Evolutionary conservation across 192 early-diverging fungal genomes (phyloP).

Genomic region (Backusella tuberculispora): DNA sequence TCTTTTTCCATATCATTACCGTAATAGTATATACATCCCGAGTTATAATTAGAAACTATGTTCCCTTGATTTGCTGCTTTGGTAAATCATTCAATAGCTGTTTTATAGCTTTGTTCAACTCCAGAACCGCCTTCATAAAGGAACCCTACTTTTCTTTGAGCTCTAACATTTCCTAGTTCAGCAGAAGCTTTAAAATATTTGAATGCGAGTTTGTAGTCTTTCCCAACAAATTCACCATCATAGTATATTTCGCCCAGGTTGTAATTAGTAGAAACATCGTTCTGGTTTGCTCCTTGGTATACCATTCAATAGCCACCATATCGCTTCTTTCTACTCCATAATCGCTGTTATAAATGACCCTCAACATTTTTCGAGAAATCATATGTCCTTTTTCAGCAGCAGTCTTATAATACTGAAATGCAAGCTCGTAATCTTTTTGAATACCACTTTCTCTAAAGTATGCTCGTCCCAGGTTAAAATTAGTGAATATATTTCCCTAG

Average conservation of each 20-base stretch:
- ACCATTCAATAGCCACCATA: not conserved
- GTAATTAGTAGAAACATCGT: no score
- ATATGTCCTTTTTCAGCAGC: slow-evolving; percentile 19
- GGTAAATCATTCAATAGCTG: no score
- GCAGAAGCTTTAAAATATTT: not conserved
- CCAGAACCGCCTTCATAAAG: no score
- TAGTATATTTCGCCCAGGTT: not conserved
- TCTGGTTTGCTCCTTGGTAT: not conserved
- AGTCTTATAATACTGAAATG: slow-evolving; percentile 17
- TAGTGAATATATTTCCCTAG: no score
- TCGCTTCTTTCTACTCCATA: not conserved
- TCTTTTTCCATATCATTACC: no score
- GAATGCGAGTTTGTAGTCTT: not conserved
- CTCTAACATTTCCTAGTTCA: no score
- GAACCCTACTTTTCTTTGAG: no score
- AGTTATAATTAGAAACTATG: no score
- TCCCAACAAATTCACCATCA: not conserved
- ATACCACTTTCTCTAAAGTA: not conserved
- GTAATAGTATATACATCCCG: no score
- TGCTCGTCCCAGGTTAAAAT: no score
- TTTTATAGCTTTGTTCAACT: no score
- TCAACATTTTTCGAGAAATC: slow-evolving; percentile 11
- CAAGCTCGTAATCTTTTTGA: slow-evolving; percentile 16
- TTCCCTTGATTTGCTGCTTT: no score
- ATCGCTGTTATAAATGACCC: slow-evolving; percentile 7